phyloP scores from a whole-genome alignment of 495 filamentous ascomycete genomes.

The Aspergillus baeticus region DNA sequence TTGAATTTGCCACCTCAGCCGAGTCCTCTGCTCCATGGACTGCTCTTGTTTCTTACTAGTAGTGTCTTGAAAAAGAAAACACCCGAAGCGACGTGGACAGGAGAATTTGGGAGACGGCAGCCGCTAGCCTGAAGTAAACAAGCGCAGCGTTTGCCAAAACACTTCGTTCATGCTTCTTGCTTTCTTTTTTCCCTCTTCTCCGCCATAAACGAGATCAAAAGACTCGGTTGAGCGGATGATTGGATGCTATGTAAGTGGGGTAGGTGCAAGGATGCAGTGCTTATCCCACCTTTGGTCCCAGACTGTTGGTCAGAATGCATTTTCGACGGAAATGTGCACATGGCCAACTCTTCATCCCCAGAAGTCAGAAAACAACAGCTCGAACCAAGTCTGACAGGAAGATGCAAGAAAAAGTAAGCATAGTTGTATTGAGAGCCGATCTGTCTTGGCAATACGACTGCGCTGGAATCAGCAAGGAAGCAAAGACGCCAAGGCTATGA shows the following conservation, averaged over 20 bases:
- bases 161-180: conserved; percentile 8
- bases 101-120: neutral
- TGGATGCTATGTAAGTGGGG: conserved; percentile 22
- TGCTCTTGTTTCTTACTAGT: neutral
- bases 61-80: neutral
- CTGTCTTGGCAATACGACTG: neutral
- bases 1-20: neutral
- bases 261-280: conserved; percentile 28
- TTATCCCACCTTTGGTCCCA: conserved; percentile 22
- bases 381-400: neutral
- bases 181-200: conserved; percentile 11
- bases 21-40: neutral
- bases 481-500: conserved; percentile 7
- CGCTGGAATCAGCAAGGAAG: conserved; percentile 1
- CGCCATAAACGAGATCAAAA: conserved; percentile 14
- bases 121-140: conserved; percentile 10
- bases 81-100: neutral
- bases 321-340: neutral
- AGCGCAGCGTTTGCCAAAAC: neutral
- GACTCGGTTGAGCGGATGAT: conserved; percentile 13
- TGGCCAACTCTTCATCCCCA: conserved; percentile 2
- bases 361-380: neutral
- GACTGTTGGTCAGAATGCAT: conserved; percentile 17
- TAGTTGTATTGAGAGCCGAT: neutral
- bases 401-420: conserved; percentile 1